phyloP scores from a whole-genome alignment of 805 yeast species.

The Yarrowia alimentaria region DNA sequence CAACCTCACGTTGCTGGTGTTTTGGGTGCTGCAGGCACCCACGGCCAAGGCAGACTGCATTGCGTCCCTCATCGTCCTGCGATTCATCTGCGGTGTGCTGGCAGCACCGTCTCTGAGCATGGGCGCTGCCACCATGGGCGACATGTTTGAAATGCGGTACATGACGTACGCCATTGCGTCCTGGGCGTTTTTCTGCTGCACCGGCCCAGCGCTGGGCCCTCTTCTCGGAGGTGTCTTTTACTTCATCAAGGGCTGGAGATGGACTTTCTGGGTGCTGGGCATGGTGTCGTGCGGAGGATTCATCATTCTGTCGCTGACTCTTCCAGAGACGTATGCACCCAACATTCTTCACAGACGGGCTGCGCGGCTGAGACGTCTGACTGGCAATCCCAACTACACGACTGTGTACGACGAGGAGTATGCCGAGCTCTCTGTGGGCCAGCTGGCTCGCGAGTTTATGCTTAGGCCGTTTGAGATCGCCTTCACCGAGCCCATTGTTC shows the following conservation, averaged over 20 bases:
- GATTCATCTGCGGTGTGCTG: conserved; percentile 72
- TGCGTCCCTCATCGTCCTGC: conserved; percentile 48
- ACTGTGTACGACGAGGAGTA: conserved; percentile 46
- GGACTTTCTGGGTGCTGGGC: conserved; percentile 49
- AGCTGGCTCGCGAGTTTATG: conserved; percentile 30
- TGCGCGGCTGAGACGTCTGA: conserved; percentile 46
- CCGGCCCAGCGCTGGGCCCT: conserved; percentile 58
- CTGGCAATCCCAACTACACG: conserved; percentile 49
- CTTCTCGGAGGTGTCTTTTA: conserved; percentile 52
- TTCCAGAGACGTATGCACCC: conserved; percentile 52
- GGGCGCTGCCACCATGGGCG: conserved; percentile 68
- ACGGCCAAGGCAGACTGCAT: conserved; percentile 51
- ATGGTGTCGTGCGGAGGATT: conserved; percentile 43
- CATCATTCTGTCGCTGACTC: conserved; percentile 43
- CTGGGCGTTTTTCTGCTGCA: conserved; percentile 54
- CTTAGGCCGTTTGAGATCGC: conserved; percentile 47
- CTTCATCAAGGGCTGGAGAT: conserved; percentile 52
- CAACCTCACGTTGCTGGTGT: conserved; percentile 47
- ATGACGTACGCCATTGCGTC: conserved; percentile 50
- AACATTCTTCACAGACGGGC: conserved; percentile 52
- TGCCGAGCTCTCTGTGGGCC: conserved; percentile 34
- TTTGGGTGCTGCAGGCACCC: conserved; percentile 54
- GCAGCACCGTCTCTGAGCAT: conserved; percentile 82
- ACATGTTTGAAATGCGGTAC: conserved; percentile 45
- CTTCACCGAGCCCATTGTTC: conserved; percentile 51